Percentiles rank a stretch among this genome's conserved stretches.
phyloP scores from a whole-genome alignment of 345 rosid species.

The Psidium guajava region DNA sequence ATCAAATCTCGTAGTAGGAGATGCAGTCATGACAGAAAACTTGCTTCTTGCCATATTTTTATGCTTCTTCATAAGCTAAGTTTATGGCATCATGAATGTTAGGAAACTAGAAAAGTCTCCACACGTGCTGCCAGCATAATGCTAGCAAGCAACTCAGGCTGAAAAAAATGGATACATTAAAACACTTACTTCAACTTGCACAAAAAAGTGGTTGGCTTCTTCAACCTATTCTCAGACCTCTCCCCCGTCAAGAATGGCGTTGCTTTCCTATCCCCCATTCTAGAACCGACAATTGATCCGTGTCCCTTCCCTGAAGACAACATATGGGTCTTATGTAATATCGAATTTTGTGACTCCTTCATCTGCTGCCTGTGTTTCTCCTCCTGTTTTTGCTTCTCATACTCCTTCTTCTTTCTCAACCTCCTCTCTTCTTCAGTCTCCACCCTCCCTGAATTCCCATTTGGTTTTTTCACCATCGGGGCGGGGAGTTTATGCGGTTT shows the following conservation, averaged over 20 bases:
- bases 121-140: not conserved
- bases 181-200: conserved; percentile 94
- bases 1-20: not conserved
- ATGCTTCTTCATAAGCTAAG: not conserved
- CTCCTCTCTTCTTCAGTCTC: conserved; percentile 95
- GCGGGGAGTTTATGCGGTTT: conserved; percentile 39
- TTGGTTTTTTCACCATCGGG: conserved; percentile 33
- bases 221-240: conserved; percentile 83
- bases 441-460: conserved; percentile 35
- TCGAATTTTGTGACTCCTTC: conserved; percentile 48
- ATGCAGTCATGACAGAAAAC: not conserved
- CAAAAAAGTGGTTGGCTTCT: conserved; percentile 97
- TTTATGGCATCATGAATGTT: not conserved
- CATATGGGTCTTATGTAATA: conserved; percentile 43
- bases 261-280: conserved; percentile 75
- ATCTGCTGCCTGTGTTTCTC: conserved; percentile 55
- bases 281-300: conserved; percentile 58
- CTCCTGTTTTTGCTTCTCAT: conserved; percentile 74
- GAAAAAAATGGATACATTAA: not conserved
- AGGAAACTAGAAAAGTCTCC: not conserved
- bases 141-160: not conserved
- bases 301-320: conserved; percentile 55
- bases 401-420: conserved; percentile 82
- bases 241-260: conserved; percentile 61
- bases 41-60: not conserved